Evolutionary conservation across 1,139 yeast species (phyloP).

Genomic region (Geotrichum klebahnii): DNA sequence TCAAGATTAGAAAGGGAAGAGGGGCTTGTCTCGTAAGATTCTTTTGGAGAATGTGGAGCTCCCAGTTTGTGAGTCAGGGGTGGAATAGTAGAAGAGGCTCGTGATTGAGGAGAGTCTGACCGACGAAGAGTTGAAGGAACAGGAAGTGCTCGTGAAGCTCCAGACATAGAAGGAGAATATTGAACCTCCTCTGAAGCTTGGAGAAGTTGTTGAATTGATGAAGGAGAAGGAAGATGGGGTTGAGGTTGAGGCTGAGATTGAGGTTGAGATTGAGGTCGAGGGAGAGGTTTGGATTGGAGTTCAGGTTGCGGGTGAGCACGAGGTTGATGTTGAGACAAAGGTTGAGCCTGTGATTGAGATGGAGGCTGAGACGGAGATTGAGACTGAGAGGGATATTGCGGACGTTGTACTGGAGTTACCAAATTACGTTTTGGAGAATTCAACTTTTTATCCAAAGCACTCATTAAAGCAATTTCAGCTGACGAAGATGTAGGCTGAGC

Average conservation of each 20-base stretch:
- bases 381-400: not conserved
- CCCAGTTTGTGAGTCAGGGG: not conserved
- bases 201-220: conserved; percentile 19
- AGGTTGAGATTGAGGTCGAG: not conserved
- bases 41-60: not conserved
- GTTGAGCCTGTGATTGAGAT: not conserved
- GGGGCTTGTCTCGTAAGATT: not conserved
- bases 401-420: not conserved
- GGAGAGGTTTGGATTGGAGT: not conserved
- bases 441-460: conserved; percentile 18
- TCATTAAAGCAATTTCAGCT: conserved; percentile 20
- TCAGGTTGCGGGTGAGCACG: not conserved
- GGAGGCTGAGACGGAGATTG: not conserved
- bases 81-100: not conserved
- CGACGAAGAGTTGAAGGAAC: conserved; percentile 6
- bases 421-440: not conserved
- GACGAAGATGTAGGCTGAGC: conserved; percentile 8
- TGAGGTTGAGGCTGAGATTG: conserved; percentile 5
- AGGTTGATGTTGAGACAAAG: not conserved
- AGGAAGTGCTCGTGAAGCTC: conserved; percentile 5
- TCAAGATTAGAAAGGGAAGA: not conserved
- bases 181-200: conserved; percentile 15
- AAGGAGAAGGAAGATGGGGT: conserved; percentile 5
- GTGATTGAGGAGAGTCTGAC: conserved; percentile 6
- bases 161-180: conserved; percentile 8